Evolutionary conservation across 257 asterid genomes (phyloP), one percentile per base, ranked within the genome.

Genomic region (Scutellaria minor): DNA sequence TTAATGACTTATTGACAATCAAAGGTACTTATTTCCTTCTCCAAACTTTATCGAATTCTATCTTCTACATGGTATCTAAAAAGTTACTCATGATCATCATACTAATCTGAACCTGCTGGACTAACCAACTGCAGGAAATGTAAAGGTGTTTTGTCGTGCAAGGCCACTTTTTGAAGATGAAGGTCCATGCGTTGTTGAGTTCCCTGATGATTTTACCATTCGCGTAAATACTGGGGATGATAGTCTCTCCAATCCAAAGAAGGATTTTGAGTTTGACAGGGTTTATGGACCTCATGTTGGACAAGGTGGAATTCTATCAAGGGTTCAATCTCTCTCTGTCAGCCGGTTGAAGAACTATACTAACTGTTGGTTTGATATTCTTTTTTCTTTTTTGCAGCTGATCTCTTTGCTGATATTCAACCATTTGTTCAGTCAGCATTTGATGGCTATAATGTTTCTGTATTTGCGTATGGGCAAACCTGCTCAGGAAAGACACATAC

Each of bases 351-450:
- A 22, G 14, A 73, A 61, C 70, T 78, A 45, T 51, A 64, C 82
- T 85, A 76, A 84, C 84, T 58, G 55, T 57, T 52, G 56, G 64
- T 57, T 73, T 76, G 42, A 56, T 76, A 2, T 31, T 31, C 3
- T 27, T 31, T 31, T 31, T 31, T 31, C 5, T 31, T 31, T 71
- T 77, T 35, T 83, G 96, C 96, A 95, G 99, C 91, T 54, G 96
- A 92, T 68, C 96, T 92, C 69, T 95, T 95, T 77, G 80, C 85
- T 65, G 97, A 92, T 84, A 76, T 92, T 83, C 99, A 95, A 80
- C 98, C 99, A 70, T 92, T 90, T 82, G 94, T 95, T 74, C 99
- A 90, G 92, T 95, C 99, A 66, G 99, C 99, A 63, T 95, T 92
- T 83, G 99, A 95, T 83, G 99, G 98, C 59, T 90, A 85, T 82